Conservation (phyloP, 495 filamentous ascomycete species). For the Aspergillus sparsus region DNA sequence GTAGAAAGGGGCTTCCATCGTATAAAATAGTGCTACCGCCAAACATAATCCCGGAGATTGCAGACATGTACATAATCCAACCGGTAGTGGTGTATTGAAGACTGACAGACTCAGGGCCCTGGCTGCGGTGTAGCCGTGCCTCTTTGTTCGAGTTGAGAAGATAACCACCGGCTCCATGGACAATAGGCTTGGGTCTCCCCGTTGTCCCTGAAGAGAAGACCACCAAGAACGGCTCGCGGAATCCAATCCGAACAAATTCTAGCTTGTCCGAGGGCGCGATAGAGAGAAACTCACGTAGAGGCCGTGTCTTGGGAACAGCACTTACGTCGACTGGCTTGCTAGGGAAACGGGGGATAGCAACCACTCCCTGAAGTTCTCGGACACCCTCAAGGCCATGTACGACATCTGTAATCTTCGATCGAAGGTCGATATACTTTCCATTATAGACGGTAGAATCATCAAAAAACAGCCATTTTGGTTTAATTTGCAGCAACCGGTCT, state of each 20-base stretch:
- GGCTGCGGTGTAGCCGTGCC: slow-evolving; percentile 57
- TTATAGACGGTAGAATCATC: slow-evolving; percentile 81
- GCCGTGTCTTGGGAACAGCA: slow-evolving; percentile 53
- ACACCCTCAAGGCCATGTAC: slow-evolving; percentile 59
- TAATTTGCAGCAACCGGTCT: slow-evolving; percentile 69
- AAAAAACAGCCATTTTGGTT: slow-evolving; percentile 72
- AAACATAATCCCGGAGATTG: slow-evolving; percentile 51
- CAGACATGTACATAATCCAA: slow-evolving; percentile 82
- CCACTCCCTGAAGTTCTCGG: slow-evolving; percentile 60
- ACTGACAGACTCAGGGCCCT: slow-evolving; percentile 47
- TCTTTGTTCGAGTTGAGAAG: slow-evolving; percentile 63
- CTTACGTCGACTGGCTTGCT: slow-evolving; percentile 57
- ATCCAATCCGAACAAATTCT: slow-evolving; percentile 60
- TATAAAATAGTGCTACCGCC: slow-evolving; percentile 66
- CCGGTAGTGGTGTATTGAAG: slow-evolving; percentile 67
- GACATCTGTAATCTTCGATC: slow-evolving; percentile 68
- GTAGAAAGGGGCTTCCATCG: slow-evolving; percentile 76
- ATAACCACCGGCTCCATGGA: slow-evolving; percentile 66
- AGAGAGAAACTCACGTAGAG: slow-evolving; percentile 53
- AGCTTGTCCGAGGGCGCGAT: slow-evolving; percentile 43
- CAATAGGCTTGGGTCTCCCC: slow-evolving; percentile 73
- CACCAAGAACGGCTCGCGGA: slow-evolving; percentile 69
- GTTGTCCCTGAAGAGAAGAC: slow-evolving; percentile 75
- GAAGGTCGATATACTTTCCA: slow-evolving; percentile 69
- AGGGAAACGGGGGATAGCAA: slow-evolving; percentile 66